Base-by-base conservation (phyloP, 306 rosid genomes). In the Castanea mollissima region DNA sequence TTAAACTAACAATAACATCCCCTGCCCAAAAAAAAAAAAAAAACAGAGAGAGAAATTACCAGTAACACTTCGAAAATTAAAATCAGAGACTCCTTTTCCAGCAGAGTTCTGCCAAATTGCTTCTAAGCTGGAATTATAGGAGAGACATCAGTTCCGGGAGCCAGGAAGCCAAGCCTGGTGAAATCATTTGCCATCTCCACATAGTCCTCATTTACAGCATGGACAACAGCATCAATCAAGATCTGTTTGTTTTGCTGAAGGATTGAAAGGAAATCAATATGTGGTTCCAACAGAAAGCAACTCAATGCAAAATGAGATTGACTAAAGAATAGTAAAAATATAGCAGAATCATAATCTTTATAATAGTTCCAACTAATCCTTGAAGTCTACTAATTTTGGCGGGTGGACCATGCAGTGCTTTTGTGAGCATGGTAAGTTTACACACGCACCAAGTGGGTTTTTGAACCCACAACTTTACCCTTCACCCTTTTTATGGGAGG, bases 41-140 rank as follows among this genome's bases (percentile, higher is more conserved):
- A 72, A 14, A 20, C 31, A 64, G 52, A 31, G 69, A 32, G 76
- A 63, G 57, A 71, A 62, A 82, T 74, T 90, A 95, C 99, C 98
- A 0, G 98, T 93, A 85, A 95, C 99, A 60, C 92, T 93, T 63
- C 98, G 89, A 80, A 95, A 95, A 71, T 95, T 95, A 78, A 93
- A 95, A 88, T 95, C 99, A 74, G 99, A 86, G 21, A 95, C 83
- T 79, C 99, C 99, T 88, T 95, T 95, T 83, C 99, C 99, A 77
- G 90, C 58, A 87, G 99, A 95, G 81, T 95, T 93, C 90, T 93
- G 99, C 99, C 99, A 95, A 86, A 95, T 95, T 78, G 99, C 94
- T 91, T 93, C 99, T 72, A 93, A 79, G 98, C 98, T 69, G 99
- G 99, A 80, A 95, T 83, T 74, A 95, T 95, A 38, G 99, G 99